Evolutionary conservation across 2,329 filamentous ascomycete species (phyloP), one percentile per base, ranked within the genome.

Genomic region (Ceratocystis smalleyi): DNA sequence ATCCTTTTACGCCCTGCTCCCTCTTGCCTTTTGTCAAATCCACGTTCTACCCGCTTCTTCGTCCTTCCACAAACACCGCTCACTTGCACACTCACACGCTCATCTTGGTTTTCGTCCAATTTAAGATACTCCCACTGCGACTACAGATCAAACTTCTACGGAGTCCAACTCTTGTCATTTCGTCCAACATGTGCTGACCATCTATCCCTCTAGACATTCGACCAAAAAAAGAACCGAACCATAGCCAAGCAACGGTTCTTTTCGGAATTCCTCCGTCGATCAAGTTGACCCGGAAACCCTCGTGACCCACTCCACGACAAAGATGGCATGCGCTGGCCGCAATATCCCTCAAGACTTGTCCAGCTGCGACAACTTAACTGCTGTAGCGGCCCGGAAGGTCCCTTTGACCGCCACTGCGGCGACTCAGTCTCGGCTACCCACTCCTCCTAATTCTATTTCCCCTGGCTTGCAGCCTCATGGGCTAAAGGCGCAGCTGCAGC

Each of bases 401-500:
- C 77, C 81, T 80, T 78, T 72, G 75, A 77, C 74, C 76, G 75
- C 82, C 81, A 30, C 74, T 76, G 75, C 82, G 81, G 4, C 64
- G 15, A 82, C 82, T 77, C 78, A 76, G 76, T 75, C 77, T 77
- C 79, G 83, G 74, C 84, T 96, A 71, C 90, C 88, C 68, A 96
- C 92, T 74, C 92, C 92, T 72, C 92, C 92, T 67, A 95, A 92
- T 79, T 96, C 91, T 75, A 91, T 96, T 74, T 96, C 91, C 67
- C 92, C 92, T 60, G 86, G 84, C 70, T 81, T 96, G 69, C 85
- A 87, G 70, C 89, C 91, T 67, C 89, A 92, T 71, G 87, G 87
- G 71, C 83, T 88, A 72, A 88, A 87, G 74, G 81, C 83, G 68
- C 85, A 85, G 72, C 78, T 84, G 69, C 80, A 81, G 72, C 80